Conservation (phyloP, 345 rosid genomes). For the Camelina sativa region DNA sequence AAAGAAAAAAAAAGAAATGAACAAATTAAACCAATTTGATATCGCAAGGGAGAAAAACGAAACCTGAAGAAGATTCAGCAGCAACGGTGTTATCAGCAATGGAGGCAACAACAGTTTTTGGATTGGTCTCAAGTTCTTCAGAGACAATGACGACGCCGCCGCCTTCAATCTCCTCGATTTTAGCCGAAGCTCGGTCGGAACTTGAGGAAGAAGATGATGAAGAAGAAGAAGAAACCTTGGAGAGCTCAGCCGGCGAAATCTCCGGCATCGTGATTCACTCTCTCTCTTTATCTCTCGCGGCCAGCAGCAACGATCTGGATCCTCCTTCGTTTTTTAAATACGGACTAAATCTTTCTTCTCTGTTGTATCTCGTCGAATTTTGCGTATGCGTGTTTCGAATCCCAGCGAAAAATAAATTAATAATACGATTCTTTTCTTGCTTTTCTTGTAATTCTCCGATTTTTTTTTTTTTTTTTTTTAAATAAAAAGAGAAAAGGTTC, state of each 20-base stretch:
- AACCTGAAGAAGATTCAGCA: conserved; percentile 55
- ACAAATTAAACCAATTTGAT: too few species aligned
- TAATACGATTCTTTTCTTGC: conserved; percentile 31
- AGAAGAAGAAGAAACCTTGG: conserved; percentile 37
- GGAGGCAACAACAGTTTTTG: conserved; percentile 36
- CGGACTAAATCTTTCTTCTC: not conserved
- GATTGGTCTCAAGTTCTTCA: conserved; percentile 45
- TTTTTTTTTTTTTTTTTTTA: not conserved
- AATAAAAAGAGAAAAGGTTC: not conserved
- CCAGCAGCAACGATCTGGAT: conserved; percentile 53
- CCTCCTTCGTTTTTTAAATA: conserved; percentile 26
- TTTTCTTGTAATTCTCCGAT: conserved; percentile 16
- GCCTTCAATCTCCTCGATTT: conserved; percentile 49
- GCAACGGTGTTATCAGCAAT: conserved; percentile 47
- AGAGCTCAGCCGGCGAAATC: conserved; percentile 48
- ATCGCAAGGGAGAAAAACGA: conserved; percentile 5
- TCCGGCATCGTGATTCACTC: conserved; percentile 50
- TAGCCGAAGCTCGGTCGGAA: conserved; percentile 49
- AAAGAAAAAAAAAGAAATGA: conserved; percentile 2
- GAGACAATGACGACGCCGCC: conserved; percentile 47
- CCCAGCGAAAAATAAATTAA: too few species aligned
- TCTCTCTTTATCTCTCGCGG: conserved; percentile 12
- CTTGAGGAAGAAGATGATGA: conserved; percentile 51
- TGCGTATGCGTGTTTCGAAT: conserved; percentile 45
- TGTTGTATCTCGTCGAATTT: conserved; percentile 22